Base-by-base conservation (phyloP, 345 rosid genomes). In the Citropsis articulata region DNA sequence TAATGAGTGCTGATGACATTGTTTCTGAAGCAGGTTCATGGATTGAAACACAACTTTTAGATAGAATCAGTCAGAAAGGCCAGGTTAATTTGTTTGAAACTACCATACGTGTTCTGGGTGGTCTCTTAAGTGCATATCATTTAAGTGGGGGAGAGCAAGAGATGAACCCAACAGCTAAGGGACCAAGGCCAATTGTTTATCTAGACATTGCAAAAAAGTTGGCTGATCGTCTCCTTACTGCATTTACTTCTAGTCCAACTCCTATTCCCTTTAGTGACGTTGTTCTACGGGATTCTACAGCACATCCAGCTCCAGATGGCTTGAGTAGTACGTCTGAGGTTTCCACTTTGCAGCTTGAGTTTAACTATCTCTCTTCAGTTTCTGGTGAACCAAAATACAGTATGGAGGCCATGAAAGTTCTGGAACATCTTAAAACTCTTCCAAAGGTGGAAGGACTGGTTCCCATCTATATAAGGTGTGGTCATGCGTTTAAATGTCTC, bases 71-170 rank as follows among this genome's bases (percentile, higher is more conserved):
- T 55, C 86, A 89, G 75, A 96, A 96, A 80, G 99, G 97, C 68
- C 98, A 96, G 88, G 98, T 96, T 78, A 96, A 96, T 85, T 83
- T 96, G 81, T 96, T 96, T 83, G 99, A 96, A 85, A 96, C 98
- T n/a, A 92, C 98, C 12, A 96, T 96, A 36, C 97, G 98, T 68
- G 92, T 96, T 75, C 77, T 96, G 82, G 99, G 99, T 79, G 99
- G 99, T 76, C 97, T 96, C 73, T 83, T 96, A 82, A 96, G 99
- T 88, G 99, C 99, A 40, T 94, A 88, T 88, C 98, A 96, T 89
- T 82, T 96, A 75, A 94, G 97, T 84, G 95, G 98, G 75, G 93
- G 95, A 70, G 93, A 86, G 53, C 86, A 83, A 75, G 90, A 88
- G 70, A 59, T 85, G 85, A 88, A 81, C 79, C 62, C 77, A 48